Conservation (phyloP, 2,329 filamentous ascomycete species). For the Fusarium humuli region DNA sequence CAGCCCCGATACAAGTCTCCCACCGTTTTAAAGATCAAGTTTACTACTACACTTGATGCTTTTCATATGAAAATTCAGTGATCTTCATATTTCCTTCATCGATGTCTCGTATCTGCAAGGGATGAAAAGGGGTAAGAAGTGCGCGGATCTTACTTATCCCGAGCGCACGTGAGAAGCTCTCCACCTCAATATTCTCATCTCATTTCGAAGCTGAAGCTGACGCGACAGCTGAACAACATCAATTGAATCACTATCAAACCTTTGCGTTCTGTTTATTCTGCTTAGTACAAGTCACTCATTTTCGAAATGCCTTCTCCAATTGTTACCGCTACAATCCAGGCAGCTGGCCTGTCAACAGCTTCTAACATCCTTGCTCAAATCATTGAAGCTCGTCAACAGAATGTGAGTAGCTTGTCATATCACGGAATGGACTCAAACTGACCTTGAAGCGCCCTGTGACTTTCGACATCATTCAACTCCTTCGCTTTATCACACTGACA, state of each 20-base stretch:
- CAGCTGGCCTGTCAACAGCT: slow-evolving; percentile 61
- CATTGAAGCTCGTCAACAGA: slow-evolving; percentile 61
- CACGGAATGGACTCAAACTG: not conserved
- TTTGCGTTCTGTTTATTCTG: no score
- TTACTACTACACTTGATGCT: not conserved
- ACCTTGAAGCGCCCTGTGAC: slow-evolving; percentile 51
- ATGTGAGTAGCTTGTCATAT: slow-evolving; percentile 50
- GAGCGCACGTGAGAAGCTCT: slow-evolving; percentile 28
- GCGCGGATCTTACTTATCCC: slow-evolving; percentile 35
- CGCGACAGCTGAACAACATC: not conserved
- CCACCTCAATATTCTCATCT: slow-evolving; percentile 24
- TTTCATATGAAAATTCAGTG: not conserved
- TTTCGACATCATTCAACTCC: slow-evolving; percentile 61
- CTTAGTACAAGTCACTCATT: slow-evolving; percentile 3
- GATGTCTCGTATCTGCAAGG: not conserved
- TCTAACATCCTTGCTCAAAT: slow-evolving; percentile 68
- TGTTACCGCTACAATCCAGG: slow-evolving; percentile 64
- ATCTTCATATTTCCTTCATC: no score
- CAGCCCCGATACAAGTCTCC: not conserved
- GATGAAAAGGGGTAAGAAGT: slow-evolving; percentile 14
- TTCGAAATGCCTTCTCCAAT: slow-evolving; percentile 61
- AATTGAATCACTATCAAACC: not conserved
- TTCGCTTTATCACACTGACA: slow-evolving; percentile 66
- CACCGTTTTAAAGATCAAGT: not conserved
- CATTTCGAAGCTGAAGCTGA: slow-evolving; percentile 19